A percentile compares a stretch with the other conserved stretches of the same genome.
Evolutionary conservation across 1,139 yeast species (phyloP).

Genomic region (Pichia sp.): DNA sequence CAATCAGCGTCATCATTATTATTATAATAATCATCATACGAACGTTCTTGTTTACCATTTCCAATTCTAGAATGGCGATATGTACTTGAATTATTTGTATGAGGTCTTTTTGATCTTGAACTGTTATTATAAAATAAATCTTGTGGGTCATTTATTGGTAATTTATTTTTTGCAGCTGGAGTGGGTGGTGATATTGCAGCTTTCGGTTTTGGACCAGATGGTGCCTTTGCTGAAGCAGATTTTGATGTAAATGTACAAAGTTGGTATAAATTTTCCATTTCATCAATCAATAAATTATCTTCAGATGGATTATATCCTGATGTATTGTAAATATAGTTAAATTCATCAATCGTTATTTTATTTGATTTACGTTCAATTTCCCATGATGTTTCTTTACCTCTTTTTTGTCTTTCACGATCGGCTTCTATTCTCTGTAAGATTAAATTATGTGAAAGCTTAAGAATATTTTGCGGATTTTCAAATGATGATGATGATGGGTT

Average conservation of each 20-base stretch:
- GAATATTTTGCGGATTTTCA: background rate
- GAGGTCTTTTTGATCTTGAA: background rate
- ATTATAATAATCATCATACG: background rate
- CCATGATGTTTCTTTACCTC: conserved; percentile 74
- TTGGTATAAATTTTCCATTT: conserved; percentile 20
- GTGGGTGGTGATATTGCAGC: background rate
- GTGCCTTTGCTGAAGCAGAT: background rate
- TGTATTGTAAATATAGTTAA: conserved; percentile 52
- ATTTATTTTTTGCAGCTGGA: too few relatives aligned
- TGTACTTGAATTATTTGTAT: background rate
- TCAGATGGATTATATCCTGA: conserved; percentile 37
- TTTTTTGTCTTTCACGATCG: conserved; percentile 77
- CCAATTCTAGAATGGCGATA: background rate
- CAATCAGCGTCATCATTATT: conserved; percentile 1
- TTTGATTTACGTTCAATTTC: conserved; percentile 48
- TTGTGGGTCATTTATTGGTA: too few relatives aligned
- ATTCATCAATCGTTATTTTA: conserved; percentile 48
- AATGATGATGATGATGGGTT: background rate
- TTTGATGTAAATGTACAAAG: conserved; percentile 9
- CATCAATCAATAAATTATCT: conserved; percentile 23
- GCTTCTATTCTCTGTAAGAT: conserved; percentile 77
- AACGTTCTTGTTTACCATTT: too few relatives aligned
- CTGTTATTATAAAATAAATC: background rate
- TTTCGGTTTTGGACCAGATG: background rate
- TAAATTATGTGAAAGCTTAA: conserved; percentile 36